Conservation (phyloP, 352 stramenopile genomes). For the Thraustochytrium striatum region DNA sequence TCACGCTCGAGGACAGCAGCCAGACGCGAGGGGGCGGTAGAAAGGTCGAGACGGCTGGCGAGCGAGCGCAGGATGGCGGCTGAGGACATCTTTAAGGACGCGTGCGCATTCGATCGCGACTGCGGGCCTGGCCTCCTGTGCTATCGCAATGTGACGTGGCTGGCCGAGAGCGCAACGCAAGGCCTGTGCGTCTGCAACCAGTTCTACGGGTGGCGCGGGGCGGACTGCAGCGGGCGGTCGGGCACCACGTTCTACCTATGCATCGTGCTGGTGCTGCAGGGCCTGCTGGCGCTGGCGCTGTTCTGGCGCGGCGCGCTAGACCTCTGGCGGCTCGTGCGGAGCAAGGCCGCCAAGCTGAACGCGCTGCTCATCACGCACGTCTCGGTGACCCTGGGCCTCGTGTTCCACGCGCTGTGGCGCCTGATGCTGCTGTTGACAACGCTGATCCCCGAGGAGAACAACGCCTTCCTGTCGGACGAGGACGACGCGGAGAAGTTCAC, state of each 20-base stretch:
- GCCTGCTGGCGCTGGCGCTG: background rate
- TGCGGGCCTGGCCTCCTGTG: background rate
- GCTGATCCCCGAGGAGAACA: background rate
- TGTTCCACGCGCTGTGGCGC: background rate
- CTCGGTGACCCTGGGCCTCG: background rate
- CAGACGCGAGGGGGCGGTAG: too few species aligned
- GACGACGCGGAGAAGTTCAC: slow-evolving; percentile 1
- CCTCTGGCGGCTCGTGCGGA: background rate
- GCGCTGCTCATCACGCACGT: background rate
- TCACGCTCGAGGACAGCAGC: too few species aligned
- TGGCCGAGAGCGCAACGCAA: background rate
- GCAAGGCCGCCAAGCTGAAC: background rate
- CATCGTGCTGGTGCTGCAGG: background rate
- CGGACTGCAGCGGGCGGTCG: background rate
- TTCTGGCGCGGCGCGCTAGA: background rate
- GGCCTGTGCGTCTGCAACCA: background rate
- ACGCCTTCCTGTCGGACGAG: background rate
- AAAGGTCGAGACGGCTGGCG: too few species aligned
- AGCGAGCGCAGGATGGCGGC: too few species aligned
- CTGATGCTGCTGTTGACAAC: background rate
- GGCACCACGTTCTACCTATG: background rate
- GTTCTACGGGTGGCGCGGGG: background rate
- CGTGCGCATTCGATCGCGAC: background rate
- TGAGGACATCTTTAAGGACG: too few species aligned
- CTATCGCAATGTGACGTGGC: background rate